These are phyloP conservation scores for Phytophthora capsici DNA, from an alignment of 352 stramenopile species.

Conservation along the genomic window DNA sequence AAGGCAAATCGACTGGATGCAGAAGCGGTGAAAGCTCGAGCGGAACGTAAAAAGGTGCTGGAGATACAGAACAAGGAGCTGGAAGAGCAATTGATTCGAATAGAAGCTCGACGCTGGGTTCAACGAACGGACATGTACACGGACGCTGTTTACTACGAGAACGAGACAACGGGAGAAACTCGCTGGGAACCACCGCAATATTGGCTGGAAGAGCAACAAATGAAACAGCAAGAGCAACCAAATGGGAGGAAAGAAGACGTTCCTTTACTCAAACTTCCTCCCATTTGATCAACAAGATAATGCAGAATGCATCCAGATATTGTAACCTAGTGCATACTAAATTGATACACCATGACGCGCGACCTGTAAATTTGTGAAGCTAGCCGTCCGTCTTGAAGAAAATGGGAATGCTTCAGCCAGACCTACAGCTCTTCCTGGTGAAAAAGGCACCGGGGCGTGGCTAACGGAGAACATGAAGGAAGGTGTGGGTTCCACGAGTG, in stretches of 20 bases:
- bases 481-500: no score
- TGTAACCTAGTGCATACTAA: no score
- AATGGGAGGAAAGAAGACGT: conserved; percentile 3
- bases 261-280: conserved; percentile 33
- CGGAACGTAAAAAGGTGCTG: conserved; percentile 46
- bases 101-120: conserved; percentile 60
- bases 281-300: conserved; percentile 26
- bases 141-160: conserved; percentile 70
- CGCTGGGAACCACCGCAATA: conserved; percentile 56
- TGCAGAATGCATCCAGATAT: no score
- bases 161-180: conserved; percentile 54
- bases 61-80: conserved; percentile 59
- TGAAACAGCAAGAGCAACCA: conserved; percentile 23
- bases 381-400: no score
- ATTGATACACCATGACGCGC: no score
- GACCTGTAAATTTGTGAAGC: no score
- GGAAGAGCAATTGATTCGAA: conserved; percentile 51
- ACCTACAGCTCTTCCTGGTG: no score
- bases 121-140: conserved; percentile 69
- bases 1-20: conserved; percentile 42
- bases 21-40: conserved; percentile 34
- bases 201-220: conserved; percentile 60
- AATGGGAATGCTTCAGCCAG: no score
- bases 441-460: no score
- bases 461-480: no score